These are phyloP conservation scores for Aspergillus olivimuriae DNA, from an alignment of 495 filamentous ascomycete genomes.

Conservation along the genomic window DNA sequence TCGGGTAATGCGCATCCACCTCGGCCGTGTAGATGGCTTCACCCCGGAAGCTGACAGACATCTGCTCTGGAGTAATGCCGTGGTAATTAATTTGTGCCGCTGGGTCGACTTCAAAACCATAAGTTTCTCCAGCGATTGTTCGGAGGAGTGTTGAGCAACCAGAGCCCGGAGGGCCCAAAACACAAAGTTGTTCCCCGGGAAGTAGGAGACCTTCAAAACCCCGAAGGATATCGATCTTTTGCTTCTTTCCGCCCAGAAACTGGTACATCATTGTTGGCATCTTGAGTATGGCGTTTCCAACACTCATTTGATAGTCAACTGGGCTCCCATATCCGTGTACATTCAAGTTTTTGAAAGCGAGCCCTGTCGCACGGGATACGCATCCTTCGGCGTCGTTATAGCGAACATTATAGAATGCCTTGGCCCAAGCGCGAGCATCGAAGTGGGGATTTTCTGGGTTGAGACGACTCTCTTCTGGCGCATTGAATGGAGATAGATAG, in stretches of 20 bases:
- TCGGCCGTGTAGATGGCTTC: constrained; percentile 58
- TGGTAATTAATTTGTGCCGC: constrained; percentile 62
- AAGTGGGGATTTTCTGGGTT: constrained; percentile 31
- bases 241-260: constrained; percentile 35
- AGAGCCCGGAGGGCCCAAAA: constrained; percentile 67
- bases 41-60: constrained; percentile 61
- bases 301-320: constrained; percentile 75
- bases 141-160: constrained; percentile 69
- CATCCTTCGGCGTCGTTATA: constrained; percentile 4
- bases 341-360: constrained; percentile 41
- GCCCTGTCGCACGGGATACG: constrained; percentile 14
- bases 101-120: constrained; percentile 58
- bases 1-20: constrained; percentile 59
- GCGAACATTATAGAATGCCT: constrained; percentile 11
- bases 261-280: constrained; percentile 32
- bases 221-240: constrained; percentile 60
- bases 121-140: constrained; percentile 58
- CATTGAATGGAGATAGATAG: neutral
- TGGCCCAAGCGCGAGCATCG: constrained; percentile 26
- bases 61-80: constrained; percentile 61
- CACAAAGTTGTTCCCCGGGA: constrained; percentile 74
- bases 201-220: constrained; percentile 64
- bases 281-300: constrained; percentile 58
- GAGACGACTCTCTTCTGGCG: constrained; percentile 7
- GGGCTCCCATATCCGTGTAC: constrained; percentile 68